A percentile compares a stretch with the other conserved stretches of the same genome.
phyloP scores from a whole-genome alignment of 129 eudicot genomes.

The Lonicera japonica region DNA sequence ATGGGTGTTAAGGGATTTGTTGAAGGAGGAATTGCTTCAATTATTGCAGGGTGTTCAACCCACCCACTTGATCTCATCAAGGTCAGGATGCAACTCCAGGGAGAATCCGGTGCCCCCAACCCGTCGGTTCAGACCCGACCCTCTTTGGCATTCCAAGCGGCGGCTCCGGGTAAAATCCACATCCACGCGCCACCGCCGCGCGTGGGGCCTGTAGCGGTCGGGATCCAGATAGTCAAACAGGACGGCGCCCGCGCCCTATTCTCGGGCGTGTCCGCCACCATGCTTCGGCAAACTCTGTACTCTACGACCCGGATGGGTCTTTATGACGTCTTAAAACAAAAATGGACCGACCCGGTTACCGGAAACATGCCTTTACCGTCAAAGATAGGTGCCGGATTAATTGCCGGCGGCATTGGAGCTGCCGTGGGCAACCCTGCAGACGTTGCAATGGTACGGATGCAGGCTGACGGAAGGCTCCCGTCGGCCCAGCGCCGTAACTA shows the following conservation, averaged over 20 bases:
- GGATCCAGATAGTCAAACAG: constrained; percentile 55
- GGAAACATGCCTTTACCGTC: constrained; percentile 42
- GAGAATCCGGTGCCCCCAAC: constrained; percentile 37
- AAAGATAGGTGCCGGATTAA: constrained; percentile 67
- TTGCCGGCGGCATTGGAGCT: constrained; percentile 88
- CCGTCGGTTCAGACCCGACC: constrained; percentile 35
- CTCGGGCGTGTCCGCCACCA: constrained; percentile 91
- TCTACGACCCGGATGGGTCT: constrained; percentile 92
- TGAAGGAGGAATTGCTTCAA: constrained; percentile 93
- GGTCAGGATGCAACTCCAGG: constrained; percentile 95
- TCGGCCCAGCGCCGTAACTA: constrained; percentile 64
- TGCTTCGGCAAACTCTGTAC: constrained; percentile 80
- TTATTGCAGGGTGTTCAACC: constrained; percentile 74
- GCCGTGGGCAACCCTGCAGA: constrained; percentile 95
- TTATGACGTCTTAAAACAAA: constrained; percentile 62
- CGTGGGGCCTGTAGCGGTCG: constrained; percentile 59
- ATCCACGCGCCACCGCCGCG: constrained; percentile 36
- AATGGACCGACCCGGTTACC: constrained; percentile 65
- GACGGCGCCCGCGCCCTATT: constrained; percentile 63
- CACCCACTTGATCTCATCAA: constrained; percentile 86
- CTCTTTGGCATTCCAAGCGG: constrained; percentile 31
- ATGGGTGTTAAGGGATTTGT: constrained; percentile 85
- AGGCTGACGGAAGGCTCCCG: constrained; percentile 90
- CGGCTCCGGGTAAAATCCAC: constrained; percentile 8
- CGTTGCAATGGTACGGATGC: constrained; percentile 93